These are phyloP conservation scores for Botrytis galanthina DNA, from an alignment of 2,329 filamentous ascomycete genomes.

Conservation along the genomic window DNA sequence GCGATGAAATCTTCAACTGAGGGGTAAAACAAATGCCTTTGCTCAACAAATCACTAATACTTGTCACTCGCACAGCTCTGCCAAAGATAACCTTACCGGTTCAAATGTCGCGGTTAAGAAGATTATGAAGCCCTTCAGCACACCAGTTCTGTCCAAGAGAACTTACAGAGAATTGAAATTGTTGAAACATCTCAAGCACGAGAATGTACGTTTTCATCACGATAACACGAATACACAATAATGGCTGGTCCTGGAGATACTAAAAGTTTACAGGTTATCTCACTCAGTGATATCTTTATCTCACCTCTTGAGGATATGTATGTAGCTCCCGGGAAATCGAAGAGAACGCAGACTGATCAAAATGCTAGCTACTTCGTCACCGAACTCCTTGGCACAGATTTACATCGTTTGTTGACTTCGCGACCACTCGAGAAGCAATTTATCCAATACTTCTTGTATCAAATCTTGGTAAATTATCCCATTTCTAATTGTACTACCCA, in stretches of 20 bases:
- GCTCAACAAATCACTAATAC: slow-evolving; percentile 25
- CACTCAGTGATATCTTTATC: slow-evolving; percentile 98
- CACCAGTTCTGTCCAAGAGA: slow-evolving; percentile 94
- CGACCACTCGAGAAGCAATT: slow-evolving; percentile 98
- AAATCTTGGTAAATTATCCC: slow-evolving; percentile 75
- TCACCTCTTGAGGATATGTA: slow-evolving; percentile 98
- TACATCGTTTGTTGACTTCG: slow-evolving; percentile 92
- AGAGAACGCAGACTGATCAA: slow-evolving; percentile 28
- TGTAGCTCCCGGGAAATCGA: slow-evolving; percentile 25
- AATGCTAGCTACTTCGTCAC: slow-evolving; percentile 89
- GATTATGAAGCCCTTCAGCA: slow-evolving; percentile 99
- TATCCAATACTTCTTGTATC: slow-evolving; percentile 99
- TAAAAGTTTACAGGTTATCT: slow-evolving; percentile 70
- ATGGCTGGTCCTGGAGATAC: slow-evolving; percentile 22
- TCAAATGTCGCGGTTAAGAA: slow-evolving; percentile 99
- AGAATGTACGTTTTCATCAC: slow-evolving; percentile 65
- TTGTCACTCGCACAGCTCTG: slow-evolving; percentile 63
- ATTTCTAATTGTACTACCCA: neutral
- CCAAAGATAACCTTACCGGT: slow-evolving; percentile 93
- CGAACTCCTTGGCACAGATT: slow-evolving; percentile 92
- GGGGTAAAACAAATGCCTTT: slow-evolving; percentile 8
- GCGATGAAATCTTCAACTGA: slow-evolving; percentile 7
- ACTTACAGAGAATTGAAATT: slow-evolving; percentile 98
- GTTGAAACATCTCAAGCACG: slow-evolving; percentile 92
- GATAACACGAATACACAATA: neutral